A percentile compares a stretch with the other conserved stretches of the same genome.
Evolutionary conservation across 805 yeast species (phyloP).

Genomic region (Sugiyamaella floridensis): DNA sequence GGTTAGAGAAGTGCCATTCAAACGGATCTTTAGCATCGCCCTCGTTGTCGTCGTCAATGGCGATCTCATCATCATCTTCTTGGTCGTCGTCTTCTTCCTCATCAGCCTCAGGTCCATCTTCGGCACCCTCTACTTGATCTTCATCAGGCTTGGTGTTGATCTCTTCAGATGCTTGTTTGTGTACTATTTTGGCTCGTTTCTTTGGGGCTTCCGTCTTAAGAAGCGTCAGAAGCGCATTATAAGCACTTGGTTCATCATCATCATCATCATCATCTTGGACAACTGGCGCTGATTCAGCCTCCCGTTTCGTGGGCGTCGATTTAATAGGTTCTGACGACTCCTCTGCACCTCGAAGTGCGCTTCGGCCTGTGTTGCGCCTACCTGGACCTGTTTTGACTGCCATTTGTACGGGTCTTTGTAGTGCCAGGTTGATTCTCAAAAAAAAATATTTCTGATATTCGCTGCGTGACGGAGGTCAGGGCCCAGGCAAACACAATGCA

Average conservation of each 20-base stretch:
- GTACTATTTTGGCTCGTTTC: constrained; percentile 4
- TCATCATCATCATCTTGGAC: constrained; percentile 22
- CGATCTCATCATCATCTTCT: constrained; percentile 15
- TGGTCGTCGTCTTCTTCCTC: constrained; percentile 28
- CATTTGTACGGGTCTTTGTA: neutral
- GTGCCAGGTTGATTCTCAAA: neutral
- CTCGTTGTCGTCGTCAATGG: constrained; percentile 30
- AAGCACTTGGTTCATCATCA: constrained; percentile 34
- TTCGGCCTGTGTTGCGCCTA: constrained; percentile 12
- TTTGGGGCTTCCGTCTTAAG: constrained; percentile 41
- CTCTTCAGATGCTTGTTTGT: constrained; percentile 2
- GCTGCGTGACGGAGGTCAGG: neutral
- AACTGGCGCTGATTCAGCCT: constrained; percentile 14
- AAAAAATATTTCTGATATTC: neutral
- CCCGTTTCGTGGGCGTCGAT: neutral
- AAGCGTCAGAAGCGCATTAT: constrained; percentile 60
- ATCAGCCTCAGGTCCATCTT: constrained; percentile 23
- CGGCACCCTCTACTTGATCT: constrained; percentile 22
- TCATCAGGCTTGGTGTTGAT: constrained; percentile 18
- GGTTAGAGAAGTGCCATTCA: constrained; percentile 62
- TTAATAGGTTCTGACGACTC: constrained; percentile 1
- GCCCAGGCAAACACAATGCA: neutral
- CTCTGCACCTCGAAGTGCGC: constrained; percentile 4
- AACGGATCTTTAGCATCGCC: constrained; percentile 57
- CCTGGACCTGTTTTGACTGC: neutral